Base-by-base conservation (phyloP, 2,329 filamentous ascomycete species). In the Cytospora piceae region DNA sequence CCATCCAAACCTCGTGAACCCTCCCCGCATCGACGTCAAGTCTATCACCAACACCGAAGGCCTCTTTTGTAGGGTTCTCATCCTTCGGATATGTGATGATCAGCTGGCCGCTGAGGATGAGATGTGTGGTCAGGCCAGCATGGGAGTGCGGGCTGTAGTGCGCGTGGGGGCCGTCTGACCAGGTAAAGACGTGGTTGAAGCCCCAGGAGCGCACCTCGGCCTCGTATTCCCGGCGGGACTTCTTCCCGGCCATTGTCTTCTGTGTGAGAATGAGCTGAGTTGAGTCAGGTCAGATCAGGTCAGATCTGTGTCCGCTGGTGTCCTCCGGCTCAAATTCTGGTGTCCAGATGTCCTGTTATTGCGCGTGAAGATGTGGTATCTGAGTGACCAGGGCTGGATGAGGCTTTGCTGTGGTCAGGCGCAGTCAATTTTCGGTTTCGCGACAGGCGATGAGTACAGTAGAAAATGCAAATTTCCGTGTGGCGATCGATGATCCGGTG, bases 91-190 rank as follows among this genome's bases (percentile, higher is more conserved):
- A 92, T 24, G 82, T 83, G 67, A 92, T 85, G 9, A 87, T 91
- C 72, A 93, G 75, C 64, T 86, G 80, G 51, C 90, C 90, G 6
- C 80, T 75, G 29, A 90, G 77, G 66, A 93, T 87, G 56, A 92
- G 80, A 76, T 93, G 90, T 1, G 89, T 92, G 0, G 89, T 92
- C 55, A 88, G 77, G 42, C 83, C 84, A 27, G 76, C 71, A 73
- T 93, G 90, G 17, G 82, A 83, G 73, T 92, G 90, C 17, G 90
- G 89, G 51, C 81, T 79, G 73, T 92, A 92, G 75, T 92, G 80
- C 32, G 85, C 82, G 73, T 90, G 88, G 68, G 88, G 86, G 27
- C 81, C 78, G 75, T 92, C 90, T 9, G 83, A 87, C 89, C 90
- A 92, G 3, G 88, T 91, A 69, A 91, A 91, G 72, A 91, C 88